Evolutionary conservation across 2,329 filamentous ascomycete genomes (phyloP).

Genomic region (Aspergillus carbonarius): DNA sequence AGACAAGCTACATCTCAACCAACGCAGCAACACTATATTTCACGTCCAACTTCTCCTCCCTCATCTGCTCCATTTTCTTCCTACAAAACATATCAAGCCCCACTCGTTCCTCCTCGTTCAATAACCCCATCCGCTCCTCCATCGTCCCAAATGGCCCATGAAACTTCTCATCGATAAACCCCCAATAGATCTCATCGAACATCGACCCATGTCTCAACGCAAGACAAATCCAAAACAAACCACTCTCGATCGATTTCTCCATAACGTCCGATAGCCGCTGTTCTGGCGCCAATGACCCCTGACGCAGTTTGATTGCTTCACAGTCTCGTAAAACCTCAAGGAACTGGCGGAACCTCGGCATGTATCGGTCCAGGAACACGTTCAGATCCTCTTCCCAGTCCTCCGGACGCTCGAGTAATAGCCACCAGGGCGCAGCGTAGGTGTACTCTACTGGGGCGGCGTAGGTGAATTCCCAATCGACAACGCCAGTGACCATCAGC

Average conservation of each 20-base stretch:
- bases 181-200: slow-evolving; percentile 34
- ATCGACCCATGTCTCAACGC: slow-evolving; percentile 25
- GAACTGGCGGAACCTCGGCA: slow-evolving; percentile 24
- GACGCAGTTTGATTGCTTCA: slow-evolving; percentile 20
- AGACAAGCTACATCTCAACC: slow-evolving; percentile 14
- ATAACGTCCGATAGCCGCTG: slow-evolving; percentile 26
- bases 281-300: slow-evolving; percentile 16
- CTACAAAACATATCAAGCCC: slow-evolving; percentile 24
- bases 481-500: slow-evolving; percentile 21
- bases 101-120: slow-evolving; percentile 24
- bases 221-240: slow-evolving; percentile 30
- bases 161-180: slow-evolving; percentile 26
- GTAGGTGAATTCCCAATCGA: slow-evolving; percentile 32
- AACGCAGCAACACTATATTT: slow-evolving; percentile 24
- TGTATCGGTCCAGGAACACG: slow-evolving; percentile 24
- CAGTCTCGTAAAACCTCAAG: slow-evolving; percentile 26
- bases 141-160: slow-evolving; percentile 26
- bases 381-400: slow-evolving; percentile 28
- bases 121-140: slow-evolving; percentile 21
- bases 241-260: slow-evolving; percentile 25
- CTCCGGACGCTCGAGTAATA: slow-evolving; percentile 28
- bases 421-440: slow-evolving; percentile 29
- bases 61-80: slow-evolving; percentile 26
- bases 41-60: slow-evolving; percentile 18
- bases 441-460: too few species aligned